These are phyloP conservation scores for Neostapfia colusana DNA, from an alignment of 176 grass and related monocot genomes.

Conservation along the genomic window DNA sequence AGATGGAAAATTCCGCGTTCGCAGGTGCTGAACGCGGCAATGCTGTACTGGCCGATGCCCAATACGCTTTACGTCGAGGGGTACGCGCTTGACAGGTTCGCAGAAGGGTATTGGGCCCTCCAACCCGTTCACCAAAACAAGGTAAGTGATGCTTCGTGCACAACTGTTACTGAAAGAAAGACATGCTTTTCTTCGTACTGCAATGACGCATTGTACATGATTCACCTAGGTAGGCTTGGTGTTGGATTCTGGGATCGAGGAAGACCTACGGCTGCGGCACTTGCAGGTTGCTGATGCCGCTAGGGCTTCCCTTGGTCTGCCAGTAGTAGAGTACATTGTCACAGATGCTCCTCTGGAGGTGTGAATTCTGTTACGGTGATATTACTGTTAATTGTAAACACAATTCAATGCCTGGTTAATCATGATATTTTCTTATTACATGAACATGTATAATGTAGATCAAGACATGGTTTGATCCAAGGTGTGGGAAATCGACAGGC, in stretches of 20 bases:
- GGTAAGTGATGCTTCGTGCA: slow-evolving; percentile 39
- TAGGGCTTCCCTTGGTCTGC: slow-evolving; percentile 72
- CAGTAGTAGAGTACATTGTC: slow-evolving; percentile 69
- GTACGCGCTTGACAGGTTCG: slow-evolving; percentile 84
- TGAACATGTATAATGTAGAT: slow-evolving; percentile 41
- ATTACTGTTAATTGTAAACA: neutral
- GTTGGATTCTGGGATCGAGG: slow-evolving; percentile 86
- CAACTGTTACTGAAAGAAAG: neutral
- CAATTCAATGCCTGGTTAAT: neutral
- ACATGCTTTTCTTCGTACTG: neutral
- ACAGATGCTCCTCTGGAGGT: slow-evolving; percentile 94
- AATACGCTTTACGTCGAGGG: slow-evolving; percentile 89
- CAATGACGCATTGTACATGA: slow-evolving; percentile 3
- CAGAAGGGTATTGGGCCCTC: slow-evolving; percentile 74
- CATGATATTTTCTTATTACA: neutral
- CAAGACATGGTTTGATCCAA: slow-evolving; percentile 77
- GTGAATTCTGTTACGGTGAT: neutral
- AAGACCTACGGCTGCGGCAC: slow-evolving; percentile 70
- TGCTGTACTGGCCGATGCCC: slow-evolving; percentile 87
- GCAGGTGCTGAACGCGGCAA: slow-evolving; percentile 87
- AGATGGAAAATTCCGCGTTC: neutral
- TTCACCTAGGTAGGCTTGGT: slow-evolving; percentile 78
- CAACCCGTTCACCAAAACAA: slow-evolving; percentile 56
- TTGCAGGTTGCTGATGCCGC: slow-evolving; percentile 87
- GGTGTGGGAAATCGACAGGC: slow-evolving; percentile 81